Evolutionary conservation across 345 rosid genomes (phyloP).

Genomic region (Populus simonii): DNA sequence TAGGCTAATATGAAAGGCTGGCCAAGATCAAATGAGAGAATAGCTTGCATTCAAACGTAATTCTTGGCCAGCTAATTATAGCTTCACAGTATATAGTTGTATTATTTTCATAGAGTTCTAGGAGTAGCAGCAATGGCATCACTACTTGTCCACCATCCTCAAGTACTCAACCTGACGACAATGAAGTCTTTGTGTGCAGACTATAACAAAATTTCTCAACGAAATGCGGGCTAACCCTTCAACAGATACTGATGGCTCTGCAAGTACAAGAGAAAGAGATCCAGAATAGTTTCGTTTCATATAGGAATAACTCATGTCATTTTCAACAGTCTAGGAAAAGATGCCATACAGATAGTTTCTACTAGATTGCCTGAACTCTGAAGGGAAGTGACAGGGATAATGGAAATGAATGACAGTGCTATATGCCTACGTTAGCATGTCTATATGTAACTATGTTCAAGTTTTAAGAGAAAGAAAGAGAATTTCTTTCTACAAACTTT

Average conservation of each 20-base stretch:
- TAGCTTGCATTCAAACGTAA: no score
- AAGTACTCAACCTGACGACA: slow-evolving; percentile 8
- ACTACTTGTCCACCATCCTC: not conserved
- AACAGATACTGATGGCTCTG: slow-evolving; percentile 2
- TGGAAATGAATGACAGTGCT: no score
- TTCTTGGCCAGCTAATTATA: no score
- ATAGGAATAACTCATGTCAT: not conserved
- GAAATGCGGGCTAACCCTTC: slow-evolving; percentile 9
- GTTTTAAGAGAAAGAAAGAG: no score
- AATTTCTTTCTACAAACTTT: no score
- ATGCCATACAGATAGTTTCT: not conserved
- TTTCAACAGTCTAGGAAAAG: not conserved
- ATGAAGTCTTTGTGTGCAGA: slow-evolving; percentile 25
- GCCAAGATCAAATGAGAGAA: no score
- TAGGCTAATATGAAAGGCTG: no score
- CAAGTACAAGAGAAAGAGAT: not conserved
- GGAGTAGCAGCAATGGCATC: not conserved
- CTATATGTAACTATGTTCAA: no score
- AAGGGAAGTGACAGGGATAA: no score
- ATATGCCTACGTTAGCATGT: no score
- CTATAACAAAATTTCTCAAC: slow-evolving; percentile 21
- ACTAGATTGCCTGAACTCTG: no score
- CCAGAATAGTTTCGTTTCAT: not conserved
- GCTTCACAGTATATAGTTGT: not conserved
- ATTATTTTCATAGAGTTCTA: slow-evolving; percentile 3